Evolutionary conservation across 2,329 filamentous ascomycete genomes (phyloP), one percentile per base, ranked within the genome.

Genomic region (Cladosporium sphaerospermum): DNA sequence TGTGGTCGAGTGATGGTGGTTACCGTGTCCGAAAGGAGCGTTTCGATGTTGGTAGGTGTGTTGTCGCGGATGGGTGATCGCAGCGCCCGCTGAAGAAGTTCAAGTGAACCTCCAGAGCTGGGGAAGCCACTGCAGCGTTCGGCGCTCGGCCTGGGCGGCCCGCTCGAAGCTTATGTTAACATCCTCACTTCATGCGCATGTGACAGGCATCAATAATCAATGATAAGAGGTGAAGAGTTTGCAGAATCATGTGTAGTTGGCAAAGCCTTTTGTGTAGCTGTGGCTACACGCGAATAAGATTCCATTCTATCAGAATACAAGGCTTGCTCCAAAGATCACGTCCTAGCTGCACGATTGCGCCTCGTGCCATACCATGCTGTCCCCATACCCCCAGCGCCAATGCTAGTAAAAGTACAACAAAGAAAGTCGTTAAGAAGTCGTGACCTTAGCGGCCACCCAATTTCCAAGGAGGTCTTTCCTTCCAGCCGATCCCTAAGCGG

Each of bases 221-320:
- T n/a, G 9, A 9, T 5, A 9, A 11, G 34, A 36, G 7, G 23
- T 39, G 36, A 16, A 9, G n/a, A 14, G n/a, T 9, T 14, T 39
- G 4, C 13, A 39, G n/a, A 2, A n/a, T 39, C 4, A 39, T 8
- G 36, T 39, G 36, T 14, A n/a, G 23, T 32, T 36, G 36, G 48
- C 40, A 44, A 44, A 39, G 18, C 40, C 32, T 40, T 18, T 31
- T 14, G 14, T 8, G 19, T 37, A 37, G 40, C 40, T 33, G 39
- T 14, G 31, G 31, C 48, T 37, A 37, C 33, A 37, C 40, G 40
- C 10, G 31, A 10, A 6, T 44, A 33, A 43, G 11, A 32, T 51
- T 44, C 13, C 48, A 51, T 41, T 51, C 40, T 51, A 51, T 51
- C 5, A 44, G 14, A 39, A n/a, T 37, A 51, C 48, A 44, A 39